Evolutionary conservation across 2,329 filamentous ascomycete species (phyloP).

Genomic region (Talaromyces sp.): DNA sequence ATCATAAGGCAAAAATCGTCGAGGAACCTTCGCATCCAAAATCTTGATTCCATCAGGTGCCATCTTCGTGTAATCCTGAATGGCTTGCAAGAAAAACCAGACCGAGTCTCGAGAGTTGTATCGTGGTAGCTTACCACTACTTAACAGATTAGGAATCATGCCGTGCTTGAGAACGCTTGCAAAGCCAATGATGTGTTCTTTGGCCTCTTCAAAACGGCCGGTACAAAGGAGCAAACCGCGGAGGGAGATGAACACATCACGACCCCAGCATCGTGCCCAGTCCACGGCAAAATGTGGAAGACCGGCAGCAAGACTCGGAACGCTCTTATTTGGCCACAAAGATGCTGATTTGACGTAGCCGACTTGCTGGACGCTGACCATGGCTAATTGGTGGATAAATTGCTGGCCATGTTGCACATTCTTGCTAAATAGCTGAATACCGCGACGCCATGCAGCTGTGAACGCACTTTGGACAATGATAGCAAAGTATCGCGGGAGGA

Average conservation of each 20-base stretch:
- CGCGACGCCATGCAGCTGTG: conserved; percentile 73
- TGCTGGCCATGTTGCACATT: conserved; percentile 77
- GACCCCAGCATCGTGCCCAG: conserved; percentile 96
- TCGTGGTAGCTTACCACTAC: conserved; percentile 77
- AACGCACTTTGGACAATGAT: conserved; percentile 85
- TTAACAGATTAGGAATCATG: conserved; percentile 93
- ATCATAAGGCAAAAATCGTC: conserved; percentile 90
- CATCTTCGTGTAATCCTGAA: conserved; percentile 85
- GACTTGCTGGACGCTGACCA: conserved; percentile 89
- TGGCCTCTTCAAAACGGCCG: conserved; percentile 81
- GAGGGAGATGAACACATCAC: conserved; percentile 94
- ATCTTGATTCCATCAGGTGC: conserved; percentile 73
- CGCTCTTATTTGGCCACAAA: conserved; percentile 77
- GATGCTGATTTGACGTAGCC: conserved; percentile 88
- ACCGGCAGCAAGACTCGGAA: conserved; percentile 85
- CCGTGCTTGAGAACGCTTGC: conserved; percentile 96
- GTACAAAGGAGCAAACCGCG: conserved; percentile 89
- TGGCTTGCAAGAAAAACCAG: conserved; percentile 96
- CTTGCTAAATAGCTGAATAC: conserved; percentile 72
- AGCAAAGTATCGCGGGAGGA: conserved; percentile 90
- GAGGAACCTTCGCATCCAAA: conserved; percentile 71
- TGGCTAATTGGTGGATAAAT: conserved; percentile 81
- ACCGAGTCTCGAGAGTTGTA: conserved; percentile 96
- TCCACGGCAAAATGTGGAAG: conserved; percentile 89
- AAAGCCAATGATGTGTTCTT: conserved; percentile 91